Evolutionary conservation across 371 early-diverging fungal genomes (phyloP).

Genomic region (Basidiobolus meristosporus): DNA sequence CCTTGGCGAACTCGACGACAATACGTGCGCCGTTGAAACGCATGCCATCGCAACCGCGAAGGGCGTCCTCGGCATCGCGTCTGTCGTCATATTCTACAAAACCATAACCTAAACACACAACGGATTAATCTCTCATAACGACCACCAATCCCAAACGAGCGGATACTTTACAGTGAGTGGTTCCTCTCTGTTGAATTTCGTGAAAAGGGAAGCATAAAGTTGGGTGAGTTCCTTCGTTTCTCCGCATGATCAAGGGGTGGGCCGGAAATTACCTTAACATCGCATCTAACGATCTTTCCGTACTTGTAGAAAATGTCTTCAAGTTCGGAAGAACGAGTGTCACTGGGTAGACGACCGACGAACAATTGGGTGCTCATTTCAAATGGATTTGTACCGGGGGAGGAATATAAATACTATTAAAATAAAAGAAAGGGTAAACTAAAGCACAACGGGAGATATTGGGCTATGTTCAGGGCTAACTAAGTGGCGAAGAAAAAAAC

Average conservation of each 20-base stretch:
- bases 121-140: background rate
- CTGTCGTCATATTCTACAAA: conserved; percentile 40
- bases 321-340: conserved; percentile 41
- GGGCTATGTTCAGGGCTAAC: too few relatives aligned
- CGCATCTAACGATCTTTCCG: conserved; percentile 51
- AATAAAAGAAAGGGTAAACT: too few relatives aligned
- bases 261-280: conserved; percentile 29
- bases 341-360: conserved; percentile 38
- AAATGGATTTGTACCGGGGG: conserved; percentile 1
- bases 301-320: conserved; percentile 53
- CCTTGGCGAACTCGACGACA: conserved; percentile 44
- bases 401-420: too few relatives aligned
- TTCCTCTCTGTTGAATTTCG: conserved; percentile 7
- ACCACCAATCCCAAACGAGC: conserved; percentile 1
- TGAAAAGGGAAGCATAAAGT: too few relatives aligned
- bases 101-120: conserved; percentile 20
- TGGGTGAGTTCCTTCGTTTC: too few relatives aligned
- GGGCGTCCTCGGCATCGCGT: conserved; percentile 60
- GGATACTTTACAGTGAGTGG: conserved; percentile 5
- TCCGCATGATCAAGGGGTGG: too few relatives aligned
- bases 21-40: conserved; percentile 27
- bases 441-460: too few relatives aligned
- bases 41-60: conserved; percentile 39
- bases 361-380: conserved; percentile 20
- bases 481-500: too few relatives aligned